These are phyloP conservation scores for Plectosphaerella cucumerina DNA, from an alignment of 2,329 filamentous ascomycete species.

Conservation along the genomic window DNA sequence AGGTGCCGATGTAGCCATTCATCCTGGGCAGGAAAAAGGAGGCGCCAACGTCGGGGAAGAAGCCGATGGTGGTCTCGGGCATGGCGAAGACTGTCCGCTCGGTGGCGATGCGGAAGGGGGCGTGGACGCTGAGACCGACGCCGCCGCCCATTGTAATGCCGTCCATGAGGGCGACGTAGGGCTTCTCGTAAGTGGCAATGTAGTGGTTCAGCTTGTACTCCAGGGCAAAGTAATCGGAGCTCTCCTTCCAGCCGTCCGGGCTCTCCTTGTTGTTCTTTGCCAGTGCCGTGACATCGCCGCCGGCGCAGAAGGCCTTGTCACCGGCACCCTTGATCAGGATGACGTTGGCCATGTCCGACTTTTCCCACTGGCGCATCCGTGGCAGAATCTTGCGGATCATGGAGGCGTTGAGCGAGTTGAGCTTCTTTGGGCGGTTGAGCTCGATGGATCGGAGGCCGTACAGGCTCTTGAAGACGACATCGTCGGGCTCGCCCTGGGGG, in stretches of 20 bases:
- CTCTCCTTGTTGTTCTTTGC: constrained; percentile 69
- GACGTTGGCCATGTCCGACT: constrained; percentile 90
- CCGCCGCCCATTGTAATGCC: constrained; percentile 98
- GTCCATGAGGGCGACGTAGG: constrained; percentile 93
- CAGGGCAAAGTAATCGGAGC: constrained; percentile 81
- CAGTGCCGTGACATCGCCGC: constrained; percentile 82
- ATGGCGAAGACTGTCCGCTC: constrained; percentile 96
- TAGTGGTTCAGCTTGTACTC: constrained; percentile 97
- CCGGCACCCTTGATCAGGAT: constrained; percentile 90
- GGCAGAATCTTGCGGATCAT: constrained; percentile 96
- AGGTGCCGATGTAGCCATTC: constrained; percentile 82
- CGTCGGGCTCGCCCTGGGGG: constrained; percentile 71
- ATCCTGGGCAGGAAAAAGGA: constrained; percentile 93
- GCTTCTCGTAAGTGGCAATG: constrained; percentile 90
- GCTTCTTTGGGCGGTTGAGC: constrained; percentile 87
- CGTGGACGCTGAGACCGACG: constrained; percentile 89
- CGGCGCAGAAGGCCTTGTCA: constrained; percentile 81
- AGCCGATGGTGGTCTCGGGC: constrained; percentile 97
- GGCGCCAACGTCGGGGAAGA: constrained; percentile 96
- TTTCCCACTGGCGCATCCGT: constrained; percentile 86
- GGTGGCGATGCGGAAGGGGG: constrained; percentile 93
- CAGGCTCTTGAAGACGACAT: constrained; percentile 86
- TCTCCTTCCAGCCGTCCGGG: constrained; percentile 65
- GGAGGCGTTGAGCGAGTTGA: constrained; percentile 87
- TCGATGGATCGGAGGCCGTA: constrained; percentile 90